These are phyloP conservation scores for Myxozyma mucilagina DNA, from an alignment of 805 yeast species.

Conservation along the genomic window DNA sequence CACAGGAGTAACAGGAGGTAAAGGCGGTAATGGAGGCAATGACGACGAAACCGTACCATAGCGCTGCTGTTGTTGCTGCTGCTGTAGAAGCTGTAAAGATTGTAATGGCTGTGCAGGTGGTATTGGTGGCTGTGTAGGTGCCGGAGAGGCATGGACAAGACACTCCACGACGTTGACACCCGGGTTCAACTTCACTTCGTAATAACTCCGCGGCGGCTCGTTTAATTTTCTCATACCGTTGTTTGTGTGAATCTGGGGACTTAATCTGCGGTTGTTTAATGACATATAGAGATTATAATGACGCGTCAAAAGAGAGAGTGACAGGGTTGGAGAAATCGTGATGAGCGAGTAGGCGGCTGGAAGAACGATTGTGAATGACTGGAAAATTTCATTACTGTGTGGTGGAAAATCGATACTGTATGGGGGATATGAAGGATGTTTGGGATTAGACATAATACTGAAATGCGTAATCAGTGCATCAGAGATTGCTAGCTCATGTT, in stretches of 20 bases:
- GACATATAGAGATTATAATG: constrained; percentile 32
- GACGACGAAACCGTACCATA: constrained; percentile 12
- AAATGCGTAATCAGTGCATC: constrained; percentile 30
- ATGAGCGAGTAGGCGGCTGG: constrained; percentile 26
- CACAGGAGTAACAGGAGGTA: too few relatives aligned
- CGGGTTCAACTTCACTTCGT: constrained; percentile 27
- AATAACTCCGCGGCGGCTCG: constrained; percentile 30
- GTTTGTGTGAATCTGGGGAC: constrained; percentile 26
- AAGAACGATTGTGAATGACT: constrained; percentile 28
- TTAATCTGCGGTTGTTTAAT: constrained; percentile 28
- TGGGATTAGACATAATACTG: constrained; percentile 15
- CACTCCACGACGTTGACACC: constrained; percentile 31
- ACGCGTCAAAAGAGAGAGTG: constrained; percentile 22
- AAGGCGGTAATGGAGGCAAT: not conserved
- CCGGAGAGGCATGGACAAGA: constrained; percentile 31
- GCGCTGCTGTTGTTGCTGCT: constrained; percentile 15
- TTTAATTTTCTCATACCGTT: constrained; percentile 13
- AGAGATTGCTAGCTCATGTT: constrained; percentile 12
- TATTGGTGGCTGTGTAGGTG: constrained; percentile 13
- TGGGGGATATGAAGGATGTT: constrained; percentile 16
- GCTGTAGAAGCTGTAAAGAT: not conserved
- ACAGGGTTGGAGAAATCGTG: constrained; percentile 31
- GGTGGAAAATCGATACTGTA: constrained; percentile 28
- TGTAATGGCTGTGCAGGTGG: too few relatives aligned
- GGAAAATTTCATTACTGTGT: constrained; percentile 24